phyloP scores from a whole-genome alignment of 345 rosid species.

The Gynandropsis gynandra region DNA sequence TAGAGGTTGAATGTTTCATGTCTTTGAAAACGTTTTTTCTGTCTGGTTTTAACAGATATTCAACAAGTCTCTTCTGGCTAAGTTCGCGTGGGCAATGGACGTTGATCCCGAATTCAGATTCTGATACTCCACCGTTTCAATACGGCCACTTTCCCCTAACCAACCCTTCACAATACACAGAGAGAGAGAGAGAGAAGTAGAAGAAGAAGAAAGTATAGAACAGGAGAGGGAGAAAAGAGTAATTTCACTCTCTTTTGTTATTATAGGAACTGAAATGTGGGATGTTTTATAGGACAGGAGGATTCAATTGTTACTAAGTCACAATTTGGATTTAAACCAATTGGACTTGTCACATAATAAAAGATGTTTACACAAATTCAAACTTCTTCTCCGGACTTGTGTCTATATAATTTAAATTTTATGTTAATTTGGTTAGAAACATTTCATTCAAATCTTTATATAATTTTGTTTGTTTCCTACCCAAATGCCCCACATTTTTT shows the following conservation, averaged over 20 bases:
- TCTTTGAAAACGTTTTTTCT: no score
- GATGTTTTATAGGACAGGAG: slow-evolving; percentile 15
- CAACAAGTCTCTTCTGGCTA: slow-evolving; percentile 85
- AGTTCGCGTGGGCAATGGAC: slow-evolving; percentile 96
- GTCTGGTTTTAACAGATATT: slow-evolving; percentile 62
- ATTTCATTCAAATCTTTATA: no score
- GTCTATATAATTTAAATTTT: no score
- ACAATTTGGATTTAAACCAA: neutral
- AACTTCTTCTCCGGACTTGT: no score
- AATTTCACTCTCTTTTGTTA: neutral
- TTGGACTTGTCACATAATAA: no score
- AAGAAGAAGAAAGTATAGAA: neutral
- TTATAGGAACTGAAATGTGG: neutral
- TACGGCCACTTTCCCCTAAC: neutral
- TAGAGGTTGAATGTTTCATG: no score
- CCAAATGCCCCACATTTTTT: no score
- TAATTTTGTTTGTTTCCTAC: no score
- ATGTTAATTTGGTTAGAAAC: no score
- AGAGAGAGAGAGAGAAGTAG: neutral
- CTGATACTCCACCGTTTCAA: no score
- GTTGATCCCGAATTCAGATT: slow-evolving; percentile 90
- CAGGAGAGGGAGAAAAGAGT: neutral
- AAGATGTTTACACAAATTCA: no score
- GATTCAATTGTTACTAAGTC: slow-evolving; percentile 2
- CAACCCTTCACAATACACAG: neutral